Percentiles rank a stretch among this genome's conserved stretches.
Conservation (phyloP, 2,329 filamentous ascomycete species). For the Paraphaeosphaeria minitans region DNA sequence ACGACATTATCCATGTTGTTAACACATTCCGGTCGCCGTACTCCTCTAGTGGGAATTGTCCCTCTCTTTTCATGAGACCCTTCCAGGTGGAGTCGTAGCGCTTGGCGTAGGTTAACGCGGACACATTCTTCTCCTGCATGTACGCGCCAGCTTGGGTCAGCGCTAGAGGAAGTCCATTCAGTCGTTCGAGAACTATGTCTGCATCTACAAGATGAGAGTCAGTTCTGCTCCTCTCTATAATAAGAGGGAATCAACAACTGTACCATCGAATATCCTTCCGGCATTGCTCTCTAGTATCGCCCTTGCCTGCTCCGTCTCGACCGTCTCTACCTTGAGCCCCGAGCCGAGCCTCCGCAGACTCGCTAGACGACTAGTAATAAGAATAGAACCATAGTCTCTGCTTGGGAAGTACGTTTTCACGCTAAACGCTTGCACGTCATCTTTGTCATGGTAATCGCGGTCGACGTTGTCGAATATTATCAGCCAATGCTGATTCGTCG, state of each 20-base stretch:
- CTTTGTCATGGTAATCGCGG: slow-evolving; percentile 30
- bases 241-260: not conserved
- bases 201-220: slow-evolving; percentile 27
- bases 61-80: slow-evolving; percentile 16
- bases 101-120: not conserved
- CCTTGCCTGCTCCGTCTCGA: not conserved
- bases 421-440: slow-evolving; percentile 27
- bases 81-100: not conserved
- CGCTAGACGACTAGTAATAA: slow-evolving; percentile 48
- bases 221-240: not conserved
- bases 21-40: slow-evolving; percentile 36
- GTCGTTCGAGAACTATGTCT: slow-evolving; percentile 19
- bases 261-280: not conserved
- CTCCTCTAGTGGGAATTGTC: slow-evolving; percentile 30
- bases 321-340: too few species aligned
- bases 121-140: slow-evolving; percentile 46
- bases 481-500: slow-evolving; percentile 46
- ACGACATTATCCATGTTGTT: slow-evolving; percentile 49
- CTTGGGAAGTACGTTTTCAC: slow-evolving; percentile 27
- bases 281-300: not conserved
- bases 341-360: slow-evolving; percentile 15
- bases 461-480: slow-evolving; percentile 49
- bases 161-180: slow-evolving; percentile 21
- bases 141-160: slow-evolving; percentile 39
- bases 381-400: slow-evolving; percentile 50